Conservation (phyloP, 1,139 yeast genomes). For the Meyerozyma smithsonii region DNA sequence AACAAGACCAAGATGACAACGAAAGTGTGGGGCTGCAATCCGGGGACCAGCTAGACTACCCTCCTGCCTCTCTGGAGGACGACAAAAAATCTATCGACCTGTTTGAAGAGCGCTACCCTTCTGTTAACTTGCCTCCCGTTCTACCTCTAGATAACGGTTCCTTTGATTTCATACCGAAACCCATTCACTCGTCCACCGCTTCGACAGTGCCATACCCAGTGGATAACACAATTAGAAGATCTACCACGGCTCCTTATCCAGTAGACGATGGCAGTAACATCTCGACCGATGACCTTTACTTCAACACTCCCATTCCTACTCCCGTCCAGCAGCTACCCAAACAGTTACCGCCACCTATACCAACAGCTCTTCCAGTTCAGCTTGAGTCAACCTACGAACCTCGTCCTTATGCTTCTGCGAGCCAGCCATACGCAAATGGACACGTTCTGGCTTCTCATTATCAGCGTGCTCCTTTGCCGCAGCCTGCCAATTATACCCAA, state of each 20-base stretch:
- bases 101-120: constrained; percentile 2
- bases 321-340: background rate
- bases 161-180: background rate
- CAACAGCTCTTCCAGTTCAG: background rate
- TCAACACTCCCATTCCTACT: background rate
- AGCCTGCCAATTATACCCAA: background rate
- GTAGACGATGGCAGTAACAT: background rate
- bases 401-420: background rate
- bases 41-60: background rate
- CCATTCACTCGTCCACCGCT: background rate
- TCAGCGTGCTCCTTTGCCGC: background rate
- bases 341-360: background rate
- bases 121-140: background rate
- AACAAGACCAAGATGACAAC: constrained; percentile 19
- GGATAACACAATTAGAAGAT: background rate
- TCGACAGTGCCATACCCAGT: background rate
- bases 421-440: background rate
- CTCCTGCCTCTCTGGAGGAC: background rate
- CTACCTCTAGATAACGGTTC: background rate
- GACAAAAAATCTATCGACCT: background rate
- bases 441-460: background rate
- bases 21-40: background rate
- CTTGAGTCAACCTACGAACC: background rate
- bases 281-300: constrained; percentile 1
- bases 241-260: background rate